A percentile compares a stretch with the other conserved stretches of the same genome.
phyloP scores from a whole-genome alignment of 1,284 basidiomycete species.

The Cutaneotrichosporon cyanovorans region DNA sequence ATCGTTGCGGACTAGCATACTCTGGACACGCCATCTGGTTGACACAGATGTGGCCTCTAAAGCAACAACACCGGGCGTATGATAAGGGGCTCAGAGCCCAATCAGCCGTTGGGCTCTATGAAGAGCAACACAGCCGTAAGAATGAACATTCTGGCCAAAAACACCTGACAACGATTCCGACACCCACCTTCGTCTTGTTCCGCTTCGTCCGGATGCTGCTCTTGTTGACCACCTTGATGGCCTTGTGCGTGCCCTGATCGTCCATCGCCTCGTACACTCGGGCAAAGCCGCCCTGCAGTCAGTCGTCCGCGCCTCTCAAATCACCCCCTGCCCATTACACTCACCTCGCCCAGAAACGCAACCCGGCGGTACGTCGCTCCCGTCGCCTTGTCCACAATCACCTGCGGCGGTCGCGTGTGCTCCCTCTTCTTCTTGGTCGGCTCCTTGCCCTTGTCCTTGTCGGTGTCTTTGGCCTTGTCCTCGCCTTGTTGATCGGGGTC shows the following conservation, averaged over 20 bases:
- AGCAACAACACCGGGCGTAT: no score
- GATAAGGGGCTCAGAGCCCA: no score
- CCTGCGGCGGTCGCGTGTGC: conserved; percentile 70
- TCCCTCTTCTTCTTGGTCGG: conserved; percentile 52
- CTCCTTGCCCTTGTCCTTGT: background rate
- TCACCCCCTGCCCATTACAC: conserved; percentile 26
- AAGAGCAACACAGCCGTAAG: no score
- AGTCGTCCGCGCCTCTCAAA: background rate
- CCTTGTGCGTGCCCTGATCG: conserved; percentile 55
- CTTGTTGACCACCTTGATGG: conserved; percentile 85
- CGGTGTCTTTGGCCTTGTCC: background rate
- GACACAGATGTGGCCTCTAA: no score
- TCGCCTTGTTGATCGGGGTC: no score
- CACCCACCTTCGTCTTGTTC: conserved; percentile 76
- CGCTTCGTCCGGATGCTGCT: conserved; percentile 78
- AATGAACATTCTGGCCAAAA: background rate
- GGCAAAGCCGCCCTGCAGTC: conserved; percentile 71
- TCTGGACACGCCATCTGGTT: no score
- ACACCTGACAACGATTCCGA: background rate
- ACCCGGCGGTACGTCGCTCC: conserved; percentile 59
- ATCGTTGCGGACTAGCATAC: no score
- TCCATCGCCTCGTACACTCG: conserved; percentile 83
- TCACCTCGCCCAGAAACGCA: conserved; percentile 77
- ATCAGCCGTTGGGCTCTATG: no score
- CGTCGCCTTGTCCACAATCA: conserved; percentile 62